Evolutionary conservation across 352 stramenopile species (phyloP), one percentile per base, ranked within the genome.

Genomic region (Phytophthora capsici): DNA sequence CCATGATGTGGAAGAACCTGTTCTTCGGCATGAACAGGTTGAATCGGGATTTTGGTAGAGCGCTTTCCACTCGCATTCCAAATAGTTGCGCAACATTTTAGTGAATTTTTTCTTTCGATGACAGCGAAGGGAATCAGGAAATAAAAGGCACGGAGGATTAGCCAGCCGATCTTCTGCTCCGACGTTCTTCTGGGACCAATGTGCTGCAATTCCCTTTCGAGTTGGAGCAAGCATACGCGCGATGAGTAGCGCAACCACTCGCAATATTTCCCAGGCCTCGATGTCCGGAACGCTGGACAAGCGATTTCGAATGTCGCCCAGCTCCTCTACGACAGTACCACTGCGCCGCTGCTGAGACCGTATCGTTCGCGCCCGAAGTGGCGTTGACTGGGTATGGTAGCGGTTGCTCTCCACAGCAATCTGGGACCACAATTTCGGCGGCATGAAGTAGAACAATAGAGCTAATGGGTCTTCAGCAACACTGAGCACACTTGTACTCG

Each of bases 71-170:
- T 96, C 88, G 57, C 70, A 83, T 61, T 93, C 95, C 16, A 98
- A 68, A 84, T 96, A 98, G 46, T 86, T 83, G 8, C 81, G 77
- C 23, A 99, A 69, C 49, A 91, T 85, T 19, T 66, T 81, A 6
- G 78, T 78, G 47, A 98, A 90, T 59, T 84, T 92, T 25, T 91
- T 88, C 71, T 98, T 98, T 49, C 79, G 85, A 66, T 99, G 96
- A 58, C 91, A 97, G n/a, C 86, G 88, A 40, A 98, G 78, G 40
- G 95, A 98, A 73, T 99, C 96, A 38, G 98, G 77, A 73, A 98
- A 98, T 8, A 98, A 78, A 40, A 98, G 75, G 61, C 91, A 97
- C 16, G 77, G 78, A 43, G 84, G 82, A 44, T 83, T 65, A 19
- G 78, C 57, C 3, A 60, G 48, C 6, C 83, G 75, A 19, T 86